These are phyloP conservation scores for Chlamydomonas sp. DNA, from an alignment of 139 green algal genomes.

Conservation along the genomic window DNA sequence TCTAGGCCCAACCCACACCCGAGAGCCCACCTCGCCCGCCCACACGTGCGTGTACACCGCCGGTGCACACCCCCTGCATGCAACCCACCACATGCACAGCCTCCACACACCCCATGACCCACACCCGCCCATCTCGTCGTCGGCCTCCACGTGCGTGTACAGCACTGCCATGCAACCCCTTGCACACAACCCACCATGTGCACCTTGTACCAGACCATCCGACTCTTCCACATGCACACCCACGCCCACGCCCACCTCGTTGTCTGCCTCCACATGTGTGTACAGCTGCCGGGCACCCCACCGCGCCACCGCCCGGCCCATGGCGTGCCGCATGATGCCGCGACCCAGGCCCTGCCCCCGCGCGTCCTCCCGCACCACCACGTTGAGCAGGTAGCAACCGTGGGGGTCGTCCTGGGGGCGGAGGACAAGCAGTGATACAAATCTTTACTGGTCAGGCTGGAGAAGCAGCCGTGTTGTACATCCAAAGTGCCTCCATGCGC, in stretches of 20 bases:
- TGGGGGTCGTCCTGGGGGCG: constrained; percentile 21
- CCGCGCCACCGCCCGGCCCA: constrained; percentile 43
- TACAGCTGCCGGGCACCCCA: constrained; percentile 57
- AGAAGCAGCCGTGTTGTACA: too few species aligned
- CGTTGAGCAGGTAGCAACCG: constrained; percentile 69
- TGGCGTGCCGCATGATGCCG: constrained; percentile 59
- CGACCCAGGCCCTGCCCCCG: constrained; percentile 59
- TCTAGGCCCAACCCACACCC: too few species aligned
- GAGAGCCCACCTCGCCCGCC: too few species aligned
- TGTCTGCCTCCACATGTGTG: constrained; percentile 67
- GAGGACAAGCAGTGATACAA: not conserved
- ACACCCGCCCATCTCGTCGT: not conserved
- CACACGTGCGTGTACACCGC: too few species aligned
- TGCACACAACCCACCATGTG: too few species aligned
- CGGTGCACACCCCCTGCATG: too few species aligned
- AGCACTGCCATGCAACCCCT: too few species aligned
- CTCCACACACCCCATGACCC: too few species aligned
- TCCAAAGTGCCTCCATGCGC: not conserved
- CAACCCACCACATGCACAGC: too few species aligned
- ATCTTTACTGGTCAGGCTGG: too few species aligned
- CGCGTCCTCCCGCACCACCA: constrained; percentile 57
- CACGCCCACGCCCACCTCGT: constrained; percentile 44
- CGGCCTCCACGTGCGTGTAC: not conserved
- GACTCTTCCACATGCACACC: not conserved
- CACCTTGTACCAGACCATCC: not conserved